Percentiles rank a stretch among this genome's conserved stretches.
Evolutionary conservation across 2,329 filamentous ascomycete species (phyloP).

Genomic region (Nakataea oryzae): DNA sequence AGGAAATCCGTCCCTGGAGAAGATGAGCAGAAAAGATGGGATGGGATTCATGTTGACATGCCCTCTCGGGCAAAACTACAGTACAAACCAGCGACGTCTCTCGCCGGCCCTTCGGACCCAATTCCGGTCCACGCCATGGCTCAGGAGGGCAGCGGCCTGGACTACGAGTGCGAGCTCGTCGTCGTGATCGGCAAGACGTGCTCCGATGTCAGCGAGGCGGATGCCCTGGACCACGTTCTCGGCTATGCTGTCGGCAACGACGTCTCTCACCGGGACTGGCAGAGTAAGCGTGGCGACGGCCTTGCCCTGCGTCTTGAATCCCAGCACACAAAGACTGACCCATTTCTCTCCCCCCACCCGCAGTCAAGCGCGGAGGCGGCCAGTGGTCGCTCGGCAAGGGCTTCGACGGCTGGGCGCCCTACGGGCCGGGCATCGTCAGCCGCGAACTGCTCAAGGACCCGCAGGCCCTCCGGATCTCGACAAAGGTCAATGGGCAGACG

Average conservation of each 20-base stretch:
- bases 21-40: too few relatives aligned
- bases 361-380: conserved; percentile 49
- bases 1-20: too few relatives aligned
- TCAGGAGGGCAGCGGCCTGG: conserved; percentile 54
- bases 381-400: conserved; percentile 67
- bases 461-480: conserved; percentile 43
- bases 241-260: conserved; percentile 72
- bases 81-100: conserved; percentile 59
- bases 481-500: conserved; percentile 47
- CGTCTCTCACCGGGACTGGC: conserved; percentile 72
- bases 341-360: too few relatives aligned
- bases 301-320: too few relatives aligned
- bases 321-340: too few relatives aligned
- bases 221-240: conserved; percentile 61
- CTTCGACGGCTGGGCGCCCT: conserved; percentile 67
- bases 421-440: conserved; percentile 61
- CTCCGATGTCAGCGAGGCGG: conserved; percentile 50
- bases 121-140: conserved; percentile 57
- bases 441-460: conserved; percentile 43
- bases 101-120: conserved; percentile 52
- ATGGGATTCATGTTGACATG: background rate
- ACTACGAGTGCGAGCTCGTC: conserved; percentile 76
- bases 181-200: conserved; percentile 60
- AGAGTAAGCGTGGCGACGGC: conserved; percentile 19
- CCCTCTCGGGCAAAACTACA: conserved; percentile 11